Evolutionary conservation across 164 flowering plant species (phyloP).

Genomic region (Umbellularia californica): DNA sequence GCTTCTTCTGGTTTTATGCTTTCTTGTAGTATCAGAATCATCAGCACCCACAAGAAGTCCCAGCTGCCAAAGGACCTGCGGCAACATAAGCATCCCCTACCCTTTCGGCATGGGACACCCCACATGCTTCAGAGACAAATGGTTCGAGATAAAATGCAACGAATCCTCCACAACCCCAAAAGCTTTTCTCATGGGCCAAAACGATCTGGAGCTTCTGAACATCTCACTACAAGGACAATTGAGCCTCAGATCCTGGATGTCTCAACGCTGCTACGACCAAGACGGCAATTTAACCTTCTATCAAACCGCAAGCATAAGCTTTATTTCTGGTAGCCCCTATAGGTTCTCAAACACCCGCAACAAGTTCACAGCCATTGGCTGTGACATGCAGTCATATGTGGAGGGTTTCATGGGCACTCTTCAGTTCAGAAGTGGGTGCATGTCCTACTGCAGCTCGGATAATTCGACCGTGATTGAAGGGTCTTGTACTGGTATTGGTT

Average conservation of each 20-base stretch:
- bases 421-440: neutral
- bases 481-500: slow-evolving; percentile 5
- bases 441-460: neutral
- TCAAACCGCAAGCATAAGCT: neutral
- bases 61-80: slow-evolving; percentile 13
- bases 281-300: neutral
- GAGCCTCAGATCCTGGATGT: neutral
- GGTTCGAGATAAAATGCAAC: slow-evolving; percentile 2
- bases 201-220: neutral
- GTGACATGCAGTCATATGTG: neutral
- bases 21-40: neutral
- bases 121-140: neutral
- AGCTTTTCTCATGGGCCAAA: neutral
- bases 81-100: slow-evolving; percentile 13
- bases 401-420: neutral
- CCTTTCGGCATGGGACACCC: slow-evolving; percentile 13
- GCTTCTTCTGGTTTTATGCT: neutral
- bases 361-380: slow-evolving; percentile 5
- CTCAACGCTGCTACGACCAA: neutral
- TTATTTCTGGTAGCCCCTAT: neutral
- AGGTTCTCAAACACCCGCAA: neutral
- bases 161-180: neutral
- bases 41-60: neutral
- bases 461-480: neutral
- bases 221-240: slow-evolving; percentile 6